These are phyloP conservation scores for Hypoxylon fragiforme DNA, from an alignment of 495 filamentous ascomycete species.

Conservation along the genomic window DNA sequence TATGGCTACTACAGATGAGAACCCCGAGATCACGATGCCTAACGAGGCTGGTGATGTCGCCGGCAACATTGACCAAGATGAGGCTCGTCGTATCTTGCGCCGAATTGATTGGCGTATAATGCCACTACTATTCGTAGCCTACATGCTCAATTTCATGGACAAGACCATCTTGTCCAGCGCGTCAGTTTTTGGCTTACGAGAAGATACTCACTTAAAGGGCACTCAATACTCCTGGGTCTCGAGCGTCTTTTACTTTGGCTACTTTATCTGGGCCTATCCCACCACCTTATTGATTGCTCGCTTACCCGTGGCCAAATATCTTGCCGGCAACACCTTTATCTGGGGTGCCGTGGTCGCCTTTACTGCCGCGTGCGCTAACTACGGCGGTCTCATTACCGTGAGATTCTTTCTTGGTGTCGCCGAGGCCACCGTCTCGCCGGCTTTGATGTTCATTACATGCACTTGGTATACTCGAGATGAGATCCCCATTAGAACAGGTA, in stretches of 20 bases:
- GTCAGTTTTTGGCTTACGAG: constrained; percentile 39
- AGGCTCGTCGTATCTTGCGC: constrained; percentile 29
- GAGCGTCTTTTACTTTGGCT: constrained; percentile 44
- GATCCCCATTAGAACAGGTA: constrained; percentile 41
- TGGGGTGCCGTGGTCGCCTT: constrained; percentile 72
- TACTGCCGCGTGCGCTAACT: constrained; percentile 74
- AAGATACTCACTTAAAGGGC: constrained; percentile 40
- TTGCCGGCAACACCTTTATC: constrained; percentile 33
- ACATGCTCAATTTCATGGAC: constrained; percentile 44
- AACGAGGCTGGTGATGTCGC: not conserved
- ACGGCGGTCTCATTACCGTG: constrained; percentile 66
- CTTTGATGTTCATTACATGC: constrained; percentile 39
- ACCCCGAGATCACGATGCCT: not conserved
- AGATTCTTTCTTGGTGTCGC: constrained; percentile 56
- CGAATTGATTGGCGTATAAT: constrained; percentile 40
- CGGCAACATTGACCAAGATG: constrained; percentile 14
- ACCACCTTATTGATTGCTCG: constrained; percentile 36
- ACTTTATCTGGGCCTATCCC: constrained; percentile 38
- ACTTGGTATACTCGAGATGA: constrained; percentile 45
- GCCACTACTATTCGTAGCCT: constrained; percentile 37
- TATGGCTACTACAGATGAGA: constrained; percentile 12
- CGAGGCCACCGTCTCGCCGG: constrained; percentile 54
- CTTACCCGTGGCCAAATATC: constrained; percentile 39
- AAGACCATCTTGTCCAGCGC: constrained; percentile 44
- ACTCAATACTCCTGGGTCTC: constrained; percentile 44